A percentile compares a stretch with the other conserved stretches of the same genome.
Conservation (phyloP, 257 asterid genomes). For the Solanum stenotomum region DNA sequence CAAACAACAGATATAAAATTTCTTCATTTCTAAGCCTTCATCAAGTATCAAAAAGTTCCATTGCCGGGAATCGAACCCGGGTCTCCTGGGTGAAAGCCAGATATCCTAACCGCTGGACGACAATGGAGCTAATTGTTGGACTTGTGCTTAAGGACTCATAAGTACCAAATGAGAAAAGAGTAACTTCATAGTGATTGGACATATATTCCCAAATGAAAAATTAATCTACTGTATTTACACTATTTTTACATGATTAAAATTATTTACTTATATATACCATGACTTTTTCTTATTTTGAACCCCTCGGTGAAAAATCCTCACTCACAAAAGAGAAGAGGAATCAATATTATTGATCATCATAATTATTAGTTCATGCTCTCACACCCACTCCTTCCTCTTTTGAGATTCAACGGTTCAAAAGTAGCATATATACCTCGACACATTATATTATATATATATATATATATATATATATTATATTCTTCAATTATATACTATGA, state of each 20-base stretch:
- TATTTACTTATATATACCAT: no score
- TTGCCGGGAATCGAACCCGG: slow-evolving; percentile 97
- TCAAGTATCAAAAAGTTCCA: slow-evolving; percentile 19
- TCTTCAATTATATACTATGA: background rate
- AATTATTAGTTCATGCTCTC: slow-evolving; percentile 76
- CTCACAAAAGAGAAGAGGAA: no score
- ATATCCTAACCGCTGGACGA: slow-evolving; percentile 97
- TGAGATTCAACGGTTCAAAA: slow-evolving; percentile 16
- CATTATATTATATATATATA: background rate
- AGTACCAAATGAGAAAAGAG: no score
- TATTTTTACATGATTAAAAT: background rate
- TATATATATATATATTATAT: no score
- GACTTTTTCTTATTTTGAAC: background rate
- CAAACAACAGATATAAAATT: background rate
- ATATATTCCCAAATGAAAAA: background rate
- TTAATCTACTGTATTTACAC: background rate
- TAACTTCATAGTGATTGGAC: background rate
- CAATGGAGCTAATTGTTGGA: background rate
- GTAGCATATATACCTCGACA: background rate
- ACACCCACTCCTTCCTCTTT: slow-evolving; percentile 86
- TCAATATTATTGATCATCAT: background rate
- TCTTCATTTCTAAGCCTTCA: background rate
- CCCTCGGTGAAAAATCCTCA: background rate
- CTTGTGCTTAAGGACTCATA: rapidly evolving
- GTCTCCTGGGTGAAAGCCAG: slow-evolving; percentile 97